A percentile compares a stretch with the other conserved stretches of the same genome.
These are phyloP conservation scores for Pyrenochaeta sp. DNA, from an alignment of 2,329 filamentous ascomycete genomes.

Conservation along the genomic window DNA sequence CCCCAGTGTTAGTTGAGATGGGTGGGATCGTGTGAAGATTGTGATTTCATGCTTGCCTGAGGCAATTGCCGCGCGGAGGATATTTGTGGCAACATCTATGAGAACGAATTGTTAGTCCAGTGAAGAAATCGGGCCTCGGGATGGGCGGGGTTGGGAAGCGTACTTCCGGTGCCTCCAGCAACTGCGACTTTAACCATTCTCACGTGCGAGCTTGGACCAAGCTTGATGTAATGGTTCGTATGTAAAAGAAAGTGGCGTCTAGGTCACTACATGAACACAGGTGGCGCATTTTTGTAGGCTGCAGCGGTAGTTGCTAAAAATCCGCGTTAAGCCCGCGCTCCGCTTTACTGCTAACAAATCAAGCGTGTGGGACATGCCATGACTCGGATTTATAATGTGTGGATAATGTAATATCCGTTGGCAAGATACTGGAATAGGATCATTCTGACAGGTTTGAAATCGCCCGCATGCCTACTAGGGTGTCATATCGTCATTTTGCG, in stretches of 20 bases:
- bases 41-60: slow-evolving; percentile 62
- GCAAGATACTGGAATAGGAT: background rate
- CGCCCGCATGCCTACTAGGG: background rate
- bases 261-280: too few relatives aligned
- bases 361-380: background rate
- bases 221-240: background rate
- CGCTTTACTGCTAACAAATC: background rate
- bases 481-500: too few relatives aligned
- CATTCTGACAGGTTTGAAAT: background rate
- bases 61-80: slow-evolving; percentile 61
- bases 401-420: too few relatives aligned
- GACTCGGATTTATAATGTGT: slow-evolving; percentile 6
- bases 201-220: background rate
- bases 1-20: slow-evolving; percentile 22
- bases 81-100: slow-evolving; percentile 62
- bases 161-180: slow-evolving; percentile 49
- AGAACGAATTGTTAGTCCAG: background rate
- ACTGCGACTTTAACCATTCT: slow-evolving; percentile 47
- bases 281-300: background rate
- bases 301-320: background rate
- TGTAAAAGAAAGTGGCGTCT: too few relatives aligned
- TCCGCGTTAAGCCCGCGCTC: background rate
- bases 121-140: background rate
- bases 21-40: slow-evolving; percentile 57
- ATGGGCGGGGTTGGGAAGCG: slow-evolving; percentile 8